Percentiles rank a stretch among this genome's conserved stretches.
phyloP scores from a whole-genome alignment of 768 basidiomycete genomes.

The Lentinus brumalis region DNA sequence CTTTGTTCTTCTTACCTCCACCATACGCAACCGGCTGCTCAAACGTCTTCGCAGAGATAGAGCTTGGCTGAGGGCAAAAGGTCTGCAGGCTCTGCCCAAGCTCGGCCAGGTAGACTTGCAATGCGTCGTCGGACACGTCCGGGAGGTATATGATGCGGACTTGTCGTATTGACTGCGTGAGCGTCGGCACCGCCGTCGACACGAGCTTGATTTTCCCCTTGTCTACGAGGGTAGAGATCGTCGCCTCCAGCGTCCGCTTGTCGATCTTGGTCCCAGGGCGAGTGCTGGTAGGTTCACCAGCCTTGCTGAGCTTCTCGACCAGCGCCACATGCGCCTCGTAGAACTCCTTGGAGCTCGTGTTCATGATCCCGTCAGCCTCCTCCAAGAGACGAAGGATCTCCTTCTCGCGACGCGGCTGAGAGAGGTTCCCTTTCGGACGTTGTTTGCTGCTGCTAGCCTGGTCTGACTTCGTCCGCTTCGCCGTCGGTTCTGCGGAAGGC shows the following conservation, averaged over 20 bases:
- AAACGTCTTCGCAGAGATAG: slow-evolving; percentile 47
- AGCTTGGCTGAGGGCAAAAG: slow-evolving; percentile 32
- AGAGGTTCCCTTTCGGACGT: slow-evolving; percentile 62
- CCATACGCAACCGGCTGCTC: slow-evolving; percentile 60
- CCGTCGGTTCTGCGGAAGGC: slow-evolving; percentile 7
- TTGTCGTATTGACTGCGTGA: slow-evolving; percentile 59
- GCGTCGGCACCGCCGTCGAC: slow-evolving; percentile 60
- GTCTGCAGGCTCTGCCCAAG: slow-evolving; percentile 41
- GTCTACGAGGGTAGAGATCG: slow-evolving; percentile 61
- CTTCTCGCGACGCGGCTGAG: slow-evolving; percentile 77
- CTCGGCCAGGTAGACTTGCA: slow-evolving; percentile 61
- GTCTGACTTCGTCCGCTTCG: slow-evolving; percentile 17
- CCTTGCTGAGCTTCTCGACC: slow-evolving; percentile 55
- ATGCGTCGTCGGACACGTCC: slow-evolving; percentile 48
- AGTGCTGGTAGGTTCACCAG: slow-evolving; percentile 71
- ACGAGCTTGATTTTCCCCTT: slow-evolving; percentile 71
- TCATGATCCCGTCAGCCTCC: slow-evolving; percentile 65
- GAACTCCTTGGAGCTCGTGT: slow-evolving; percentile 68
- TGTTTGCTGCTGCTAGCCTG: slow-evolving; percentile 3
- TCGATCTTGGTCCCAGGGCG: slow-evolving; percentile 70
- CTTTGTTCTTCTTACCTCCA: slow-evolving; percentile 30
- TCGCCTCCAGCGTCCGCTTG: slow-evolving; percentile 66
- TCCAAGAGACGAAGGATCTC: slow-evolving; percentile 73
- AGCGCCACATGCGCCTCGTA: slow-evolving; percentile 65
- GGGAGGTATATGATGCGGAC: slow-evolving; percentile 70